These are phyloP conservation scores for Tricharina praecox DNA, from an alignment of 495 filamentous ascomycete genomes.

Conservation along the genomic window DNA sequence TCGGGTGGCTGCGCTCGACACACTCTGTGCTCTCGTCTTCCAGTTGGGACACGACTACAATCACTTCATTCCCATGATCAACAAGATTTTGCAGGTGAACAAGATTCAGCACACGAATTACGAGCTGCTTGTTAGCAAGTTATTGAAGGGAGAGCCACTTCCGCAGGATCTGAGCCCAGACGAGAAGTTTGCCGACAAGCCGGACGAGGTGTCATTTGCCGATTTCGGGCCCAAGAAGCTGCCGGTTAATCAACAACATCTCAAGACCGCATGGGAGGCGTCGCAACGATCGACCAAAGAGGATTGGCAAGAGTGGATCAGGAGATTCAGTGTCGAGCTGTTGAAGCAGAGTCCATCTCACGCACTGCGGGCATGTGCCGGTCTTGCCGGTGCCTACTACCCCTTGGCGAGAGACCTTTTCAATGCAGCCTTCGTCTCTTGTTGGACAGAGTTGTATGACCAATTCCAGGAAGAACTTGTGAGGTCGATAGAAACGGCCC, in stretches of 20 bases:
- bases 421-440: slow-evolving; percentile 96
- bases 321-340: slow-evolving; percentile 86
- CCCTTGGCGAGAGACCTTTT: slow-evolving; percentile 86
- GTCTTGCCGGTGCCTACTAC: slow-evolving; percentile 74
- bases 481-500: slow-evolving; percentile 81
- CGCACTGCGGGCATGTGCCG: slow-evolving; percentile 80
- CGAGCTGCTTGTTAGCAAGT: slow-evolving; percentile 70
- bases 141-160: slow-evolving; percentile 83
- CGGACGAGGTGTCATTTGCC: slow-evolving; percentile 58
- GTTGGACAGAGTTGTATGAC: slow-evolving; percentile 94
- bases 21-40: slow-evolving; percentile 83
- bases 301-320: slow-evolving; percentile 98
- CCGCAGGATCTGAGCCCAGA: slow-evolving; percentile 88
- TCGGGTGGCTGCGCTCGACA: slow-evolving; percentile 78
- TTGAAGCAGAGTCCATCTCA: slow-evolving; percentile 92
- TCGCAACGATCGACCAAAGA: slow-evolving; percentile 87
- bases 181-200: slow-evolving; percentile 58
- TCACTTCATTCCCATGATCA: slow-evolving; percentile 79
- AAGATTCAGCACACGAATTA: slow-evolving; percentile 76
- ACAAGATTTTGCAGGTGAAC: slow-evolving; percentile 52
- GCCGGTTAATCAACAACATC: slow-evolving; percentile 87
- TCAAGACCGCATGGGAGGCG: slow-evolving; percentile 95
- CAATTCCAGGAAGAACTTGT: slow-evolving; percentile 91
- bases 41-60: slow-evolving; percentile 90
- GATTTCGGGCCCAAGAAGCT: slow-evolving; percentile 86